A percentile compares a stretch with the other conserved stretches of the same genome.
Conservation (phyloP, 495 filamentous ascomycete genomes). For the Immersiella caudata region DNA sequence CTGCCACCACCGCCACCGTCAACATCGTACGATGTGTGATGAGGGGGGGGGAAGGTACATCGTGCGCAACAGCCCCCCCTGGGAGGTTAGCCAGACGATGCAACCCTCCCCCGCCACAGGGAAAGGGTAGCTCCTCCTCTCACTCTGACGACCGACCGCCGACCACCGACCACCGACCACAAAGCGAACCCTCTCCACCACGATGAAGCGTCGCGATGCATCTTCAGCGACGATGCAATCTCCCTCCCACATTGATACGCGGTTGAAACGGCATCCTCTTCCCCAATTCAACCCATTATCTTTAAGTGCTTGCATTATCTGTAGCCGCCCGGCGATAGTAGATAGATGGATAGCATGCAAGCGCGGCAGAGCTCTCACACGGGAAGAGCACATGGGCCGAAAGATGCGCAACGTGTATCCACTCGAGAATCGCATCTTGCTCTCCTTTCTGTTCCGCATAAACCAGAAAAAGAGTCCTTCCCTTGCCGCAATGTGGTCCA, state of each 20-base stretch:
- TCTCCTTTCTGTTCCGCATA: background rate
- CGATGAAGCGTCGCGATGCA: background rate
- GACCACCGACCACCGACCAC: background rate
- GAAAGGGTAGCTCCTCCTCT: background rate
- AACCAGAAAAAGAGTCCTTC: slow-evolving; percentile 12
- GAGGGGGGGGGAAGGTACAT: background rate
- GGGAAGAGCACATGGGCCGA: background rate
- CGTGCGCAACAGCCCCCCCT: background rate
- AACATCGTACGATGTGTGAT: slow-evolving; percentile 25
- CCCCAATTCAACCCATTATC: background rate
- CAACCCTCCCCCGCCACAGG: slow-evolving; percentile 2
- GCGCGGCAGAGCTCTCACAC: background rate
- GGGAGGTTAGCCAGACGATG: background rate
- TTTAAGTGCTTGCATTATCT: slow-evolving; percentile 26
- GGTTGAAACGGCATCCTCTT: background rate
- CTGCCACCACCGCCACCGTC: slow-evolving; percentile 14
- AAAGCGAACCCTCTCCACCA: background rate
- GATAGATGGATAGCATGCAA: background rate
- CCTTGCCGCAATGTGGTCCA: slow-evolving; percentile 17
- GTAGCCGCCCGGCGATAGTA: background rate
- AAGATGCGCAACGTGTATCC: background rate
- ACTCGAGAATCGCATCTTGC: slow-evolving; percentile 1
- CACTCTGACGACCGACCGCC: no score
- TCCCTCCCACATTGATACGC: background rate
- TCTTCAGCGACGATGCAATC: background rate